phyloP scores from a whole-genome alignment of 2,329 filamentous ascomycete species.

The Knoxdaviesia capensis region DNA sequence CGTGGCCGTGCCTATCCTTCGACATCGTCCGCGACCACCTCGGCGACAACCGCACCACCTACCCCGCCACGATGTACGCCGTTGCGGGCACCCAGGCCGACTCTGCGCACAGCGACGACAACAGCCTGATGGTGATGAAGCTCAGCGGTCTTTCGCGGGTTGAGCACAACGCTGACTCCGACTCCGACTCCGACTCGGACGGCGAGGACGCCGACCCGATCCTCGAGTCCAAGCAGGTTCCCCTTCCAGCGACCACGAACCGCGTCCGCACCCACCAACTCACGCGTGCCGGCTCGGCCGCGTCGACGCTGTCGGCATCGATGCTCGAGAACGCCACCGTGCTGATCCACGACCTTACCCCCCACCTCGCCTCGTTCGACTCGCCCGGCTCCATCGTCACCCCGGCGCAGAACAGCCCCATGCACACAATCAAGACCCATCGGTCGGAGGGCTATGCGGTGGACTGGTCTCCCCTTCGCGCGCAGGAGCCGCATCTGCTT shows the following conservation, averaged over 20 bases:
- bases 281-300: slow-evolving; percentile 30
- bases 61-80: slow-evolving; percentile 86
- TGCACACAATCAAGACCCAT: slow-evolving; percentile 77
- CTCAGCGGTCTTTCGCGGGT: slow-evolving; percentile 80
- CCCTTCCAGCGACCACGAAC: slow-evolving; percentile 75
- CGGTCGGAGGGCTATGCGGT: slow-evolving; percentile 86
- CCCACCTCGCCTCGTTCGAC: slow-evolving; percentile 77
- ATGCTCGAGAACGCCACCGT: slow-evolving; percentile 85
- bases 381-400: slow-evolving; percentile 65
- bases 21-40: slow-evolving; percentile 75
- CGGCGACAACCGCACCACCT: slow-evolving; percentile 78
- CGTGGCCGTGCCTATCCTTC: slow-evolving; percentile 94
- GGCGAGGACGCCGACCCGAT: slow-evolving; percentile 72
- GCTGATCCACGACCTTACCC: slow-evolving; percentile 84
- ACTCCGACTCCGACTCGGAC: slow-evolving; percentile 51
- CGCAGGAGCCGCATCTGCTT: slow-evolving; percentile 51
- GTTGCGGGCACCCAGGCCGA: slow-evolving; percentile 91
- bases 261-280: slow-evolving; percentile 69
- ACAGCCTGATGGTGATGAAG: slow-evolving; percentile 90
- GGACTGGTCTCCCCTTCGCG: slow-evolving; percentile 68
- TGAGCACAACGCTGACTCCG: slow-evolving; percentile 47
- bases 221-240: slow-evolving; percentile 79
- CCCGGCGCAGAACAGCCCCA: slow-evolving; percentile 68
- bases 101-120: slow-evolving; percentile 53
- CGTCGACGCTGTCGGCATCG: slow-evolving; percentile 73